Evolutionary conservation across 2,329 filamentous ascomycete genomes (phyloP), one percentile per base, ranked within the genome.

Genomic region (Alternaria consortialis): DNA sequence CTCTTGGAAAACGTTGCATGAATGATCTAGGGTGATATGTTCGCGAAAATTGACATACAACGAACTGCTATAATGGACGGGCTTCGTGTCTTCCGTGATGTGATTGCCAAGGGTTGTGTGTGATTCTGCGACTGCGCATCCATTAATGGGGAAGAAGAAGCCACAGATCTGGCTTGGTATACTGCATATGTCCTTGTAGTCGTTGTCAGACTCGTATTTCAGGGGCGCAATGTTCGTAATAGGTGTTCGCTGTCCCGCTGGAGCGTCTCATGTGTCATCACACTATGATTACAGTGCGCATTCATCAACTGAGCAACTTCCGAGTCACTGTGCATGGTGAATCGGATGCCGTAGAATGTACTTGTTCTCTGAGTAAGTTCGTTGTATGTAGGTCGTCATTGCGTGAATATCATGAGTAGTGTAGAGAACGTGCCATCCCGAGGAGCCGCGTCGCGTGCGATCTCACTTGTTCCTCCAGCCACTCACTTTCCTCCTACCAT

Each of bases 371-470:
- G 7, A 15, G 11, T 15, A 7, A 37, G 20, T 23, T 9, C n/a
- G 46, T 8, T 36, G 20, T n/a, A 9, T 36, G 9, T 27, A n/a
- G 23, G 32, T 36, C 13, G 46, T 37, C 17, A 13, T n/a, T 23
- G 46, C 15, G 31, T n/a, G 32, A 6, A 15, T 23, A 1, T 36
- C 31, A 31, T 17, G 15, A 50, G 20, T 36, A n/a, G 17, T 48
- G 25, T 17, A 20, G 34, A 12, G 2, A 13, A 17, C 46, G 46
- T 50, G 46, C 20, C 25, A 29, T 52, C 50, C 13, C 0, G 50
- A 17, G 34, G 36, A 40, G n/a, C 36, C 50, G 50, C 36, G n/a
- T 52, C 36, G 50, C 50, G 25, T 52, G 36, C 50, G 47, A 15
- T 36, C 46, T 48, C 46, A 31, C 31, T 48, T 48, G 31, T 36